Base-by-base conservation (phyloP, 257 asterid species). In the Jacaranda mimosifolia region DNA sequence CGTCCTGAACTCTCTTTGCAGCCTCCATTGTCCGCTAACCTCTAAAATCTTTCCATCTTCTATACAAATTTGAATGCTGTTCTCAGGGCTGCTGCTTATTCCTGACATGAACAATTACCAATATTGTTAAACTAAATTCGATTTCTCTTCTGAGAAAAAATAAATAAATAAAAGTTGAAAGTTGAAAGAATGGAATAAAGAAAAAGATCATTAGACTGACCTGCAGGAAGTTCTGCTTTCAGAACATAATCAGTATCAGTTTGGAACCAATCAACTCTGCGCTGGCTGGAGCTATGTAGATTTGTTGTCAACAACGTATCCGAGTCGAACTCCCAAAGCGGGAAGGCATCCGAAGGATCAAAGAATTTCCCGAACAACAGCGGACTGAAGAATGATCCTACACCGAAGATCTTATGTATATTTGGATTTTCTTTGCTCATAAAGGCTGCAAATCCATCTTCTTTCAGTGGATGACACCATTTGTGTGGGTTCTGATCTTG, bases 311-410 rank as follows among this genome's bases (percentile, higher is more conserved):
- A 68, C 80, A 94, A 67, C 38, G 77, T 85, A 32, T 83, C 86
- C 0, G 94, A 75, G 5, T 94, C 92, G 32, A 92, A 94, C 74
- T 94, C 98, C 98, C 97, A 94, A 0, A 94, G 63, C 0, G 98
- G 98, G 51, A 94, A 94, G 4, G 97, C 98, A 70, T 94, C 98
- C 10, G 97, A 89, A 0, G 98, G 98, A 85, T 94, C 98, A 74
- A 94, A 94, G 90, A 89, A 94, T 76, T 94, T 92, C 1, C 97
- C 98, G 45, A 94, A 92, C 83, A 94, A 57, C 14, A 84, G 45
- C 9, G 97, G 97, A 69, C 91, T 92, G 82, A 91, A 91, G 3
- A 91, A 53, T 0, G 98, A 91, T 13, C 92, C 93, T 4, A 83
- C 1, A 26, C 32, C 32, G 32, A 26, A 26, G 32, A 26, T 55